phyloP scores from a whole-genome alignment of 768 basidiomycete genomes.

The Xerocomus brunneocitrinus region DNA sequence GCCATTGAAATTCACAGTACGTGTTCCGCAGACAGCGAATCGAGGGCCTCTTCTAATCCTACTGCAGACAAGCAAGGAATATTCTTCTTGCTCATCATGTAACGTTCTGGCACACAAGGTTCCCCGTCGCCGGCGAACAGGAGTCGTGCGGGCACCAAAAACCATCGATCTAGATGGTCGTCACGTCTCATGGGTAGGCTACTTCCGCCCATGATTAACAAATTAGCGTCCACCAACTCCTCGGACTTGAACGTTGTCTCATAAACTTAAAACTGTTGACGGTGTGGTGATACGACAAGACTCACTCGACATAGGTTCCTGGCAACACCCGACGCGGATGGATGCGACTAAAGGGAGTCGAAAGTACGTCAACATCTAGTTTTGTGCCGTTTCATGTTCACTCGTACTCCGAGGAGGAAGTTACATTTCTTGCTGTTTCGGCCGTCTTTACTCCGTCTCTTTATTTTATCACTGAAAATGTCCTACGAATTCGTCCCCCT shows the following conservation, averaged over 20 bases:
- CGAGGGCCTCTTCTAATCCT: neutral
- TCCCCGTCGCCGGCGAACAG: neutral
- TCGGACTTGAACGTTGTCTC: neutral
- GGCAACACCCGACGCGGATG: constrained; percentile 8
- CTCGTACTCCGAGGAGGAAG: no score
- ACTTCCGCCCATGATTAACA: neutral
- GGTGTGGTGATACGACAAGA: neutral
- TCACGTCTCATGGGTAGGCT: neutral
- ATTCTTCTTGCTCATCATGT: constrained; percentile 72
- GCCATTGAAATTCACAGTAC: constrained; percentile 78
- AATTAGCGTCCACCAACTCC: neutral
- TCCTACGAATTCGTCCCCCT: no score
- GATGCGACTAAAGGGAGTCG: constrained; percentile 5
- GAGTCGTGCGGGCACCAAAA: constrained; percentile 6
- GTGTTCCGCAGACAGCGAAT: constrained; percentile 4
- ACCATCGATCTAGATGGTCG: neutral
- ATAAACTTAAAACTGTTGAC: constrained; percentile 10
- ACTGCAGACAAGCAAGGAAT: constrained; percentile 75
- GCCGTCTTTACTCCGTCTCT: no score
- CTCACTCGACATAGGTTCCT: constrained; percentile 8
- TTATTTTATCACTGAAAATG: no score
- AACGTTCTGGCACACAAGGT: constrained; percentile 6
- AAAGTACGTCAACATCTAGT: neutral
- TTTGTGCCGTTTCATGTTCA: no score
- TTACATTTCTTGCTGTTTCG: no score